These are phyloP conservation scores for Verticillium isaacii DNA, from an alignment of 2,329 filamentous ascomycete genomes.

Conservation along the genomic window DNA sequence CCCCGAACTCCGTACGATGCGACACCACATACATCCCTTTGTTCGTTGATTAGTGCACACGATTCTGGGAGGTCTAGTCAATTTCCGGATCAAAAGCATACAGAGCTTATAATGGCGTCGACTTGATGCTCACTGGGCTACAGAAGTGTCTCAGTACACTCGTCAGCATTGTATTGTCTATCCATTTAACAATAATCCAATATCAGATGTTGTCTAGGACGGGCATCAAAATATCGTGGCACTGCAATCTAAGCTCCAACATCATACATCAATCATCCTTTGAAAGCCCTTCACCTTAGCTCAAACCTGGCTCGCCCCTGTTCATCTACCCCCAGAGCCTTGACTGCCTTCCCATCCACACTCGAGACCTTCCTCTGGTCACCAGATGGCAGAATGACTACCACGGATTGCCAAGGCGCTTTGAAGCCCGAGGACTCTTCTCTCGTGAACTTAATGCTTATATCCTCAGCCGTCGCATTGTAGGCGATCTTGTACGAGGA, in stretches of 20 bases:
- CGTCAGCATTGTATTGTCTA: too few relatives aligned
- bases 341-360: slow-evolving; percentile 5
- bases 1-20: too few relatives aligned
- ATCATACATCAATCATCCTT: too few relatives aligned
- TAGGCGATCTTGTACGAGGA: slow-evolving; percentile 26
- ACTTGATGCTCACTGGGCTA: too few relatives aligned
- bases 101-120: too few relatives aligned
- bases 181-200: rapidly evolving
- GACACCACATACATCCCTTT: neutral
- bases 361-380: slow-evolving; percentile 18
- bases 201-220: too few relatives aligned
- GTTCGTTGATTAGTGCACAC: too few relatives aligned
- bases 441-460: slow-evolving; percentile 21
- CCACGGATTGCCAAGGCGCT: slow-evolving; percentile 26
- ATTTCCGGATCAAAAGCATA: too few relatives aligned
- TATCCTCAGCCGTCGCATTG: slow-evolving; percentile 7
- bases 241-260: too few relatives aligned
- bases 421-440: slow-evolving; percentile 26
- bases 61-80: too few relatives aligned
- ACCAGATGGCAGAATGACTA: slow-evolving; percentile 24
- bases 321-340: slow-evolving; percentile 14
- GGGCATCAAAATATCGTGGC: too few relatives aligned
- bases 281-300: neutral
- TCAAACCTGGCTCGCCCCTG: slow-evolving; percentile 17
- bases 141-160: too few relatives aligned